Evolutionary conservation across 768 basidiomycete genomes (phyloP).

Genomic region (Mycena belliarum): DNA sequence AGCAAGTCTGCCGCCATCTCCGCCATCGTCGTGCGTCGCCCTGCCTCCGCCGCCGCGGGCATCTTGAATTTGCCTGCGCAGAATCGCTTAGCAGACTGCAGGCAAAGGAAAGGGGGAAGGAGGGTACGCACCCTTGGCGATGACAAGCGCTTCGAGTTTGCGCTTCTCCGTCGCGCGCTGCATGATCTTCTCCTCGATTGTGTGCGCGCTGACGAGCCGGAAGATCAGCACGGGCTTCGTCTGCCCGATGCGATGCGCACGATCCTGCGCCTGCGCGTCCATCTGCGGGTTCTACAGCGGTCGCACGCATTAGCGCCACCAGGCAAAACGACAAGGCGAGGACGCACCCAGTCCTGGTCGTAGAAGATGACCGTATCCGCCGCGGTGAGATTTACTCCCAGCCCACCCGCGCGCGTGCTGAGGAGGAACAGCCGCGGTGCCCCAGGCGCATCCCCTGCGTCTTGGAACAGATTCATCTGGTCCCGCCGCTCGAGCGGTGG

Average conservation of each 20-base stretch:
- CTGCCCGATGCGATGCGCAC: slow-evolving; percentile 96
- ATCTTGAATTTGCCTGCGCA: slow-evolving; percentile 79
- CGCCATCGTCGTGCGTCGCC: slow-evolving; percentile 65
- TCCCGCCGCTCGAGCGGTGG: slow-evolving; percentile 78
- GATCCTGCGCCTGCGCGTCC: slow-evolving; percentile 94
- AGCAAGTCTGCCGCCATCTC: slow-evolving; percentile 82
- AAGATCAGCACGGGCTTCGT: slow-evolving; percentile 89
- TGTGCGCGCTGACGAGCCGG: slow-evolving; percentile 83
- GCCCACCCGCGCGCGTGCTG: slow-evolving; percentile 76
- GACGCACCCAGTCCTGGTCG: slow-evolving; percentile 83
- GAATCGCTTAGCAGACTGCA: not conserved
- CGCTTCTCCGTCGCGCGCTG: slow-evolving; percentile 84
- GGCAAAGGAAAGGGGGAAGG: not conserved
- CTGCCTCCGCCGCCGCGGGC: slow-evolving; percentile 55
- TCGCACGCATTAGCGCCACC: not conserved
- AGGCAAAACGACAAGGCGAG: not conserved
- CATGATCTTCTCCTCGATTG: slow-evolving; percentile 91
- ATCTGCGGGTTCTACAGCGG: slow-evolving; percentile 87
- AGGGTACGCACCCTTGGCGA: slow-evolving; percentile 71
- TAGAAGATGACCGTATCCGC: slow-evolving; percentile 95
- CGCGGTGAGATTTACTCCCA: slow-evolving; percentile 79
- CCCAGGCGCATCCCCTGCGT: slow-evolving; percentile 57
- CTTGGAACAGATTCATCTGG: slow-evolving; percentile 85
- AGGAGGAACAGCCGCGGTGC: slow-evolving; percentile 78
- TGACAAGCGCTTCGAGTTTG: slow-evolving; percentile 91